Conservation (phyloP, 2,329 filamentous ascomycete species). For the Rachicladosporium sp. region DNA sequence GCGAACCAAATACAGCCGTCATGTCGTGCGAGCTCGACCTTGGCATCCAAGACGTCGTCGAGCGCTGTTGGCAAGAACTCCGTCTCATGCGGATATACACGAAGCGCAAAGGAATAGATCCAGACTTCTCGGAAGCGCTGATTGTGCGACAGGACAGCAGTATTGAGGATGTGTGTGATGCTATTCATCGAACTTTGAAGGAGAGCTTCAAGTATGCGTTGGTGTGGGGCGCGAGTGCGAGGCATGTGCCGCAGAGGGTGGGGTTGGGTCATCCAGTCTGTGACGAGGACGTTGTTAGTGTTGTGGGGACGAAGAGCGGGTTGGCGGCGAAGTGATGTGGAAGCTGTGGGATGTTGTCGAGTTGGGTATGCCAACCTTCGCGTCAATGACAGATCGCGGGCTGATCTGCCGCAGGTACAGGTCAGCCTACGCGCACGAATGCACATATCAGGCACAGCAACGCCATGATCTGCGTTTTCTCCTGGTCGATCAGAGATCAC, state of each 20-base stretch:
- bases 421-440: too few species aligned
- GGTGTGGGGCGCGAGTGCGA: slow-evolving; percentile 93
- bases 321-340: slow-evolving; percentile 14
- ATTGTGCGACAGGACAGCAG: slow-evolving; percentile 82
- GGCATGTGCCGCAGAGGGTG: slow-evolving; percentile 87
- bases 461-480: too few species aligned
- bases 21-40: slow-evolving; percentile 97
- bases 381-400: too few species aligned
- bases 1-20: slow-evolving; percentile 86
- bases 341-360: too few species aligned
- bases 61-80: slow-evolving; percentile 89
- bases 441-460: too few species aligned
- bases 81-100: slow-evolving; percentile 87
- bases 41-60: slow-evolving; percentile 84
- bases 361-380: too few species aligned
- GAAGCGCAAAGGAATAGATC: slow-evolving; percentile 84
- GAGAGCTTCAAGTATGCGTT: slow-evolving; percentile 98
- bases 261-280: slow-evolving; percentile 69
- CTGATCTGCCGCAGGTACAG: too few species aligned
- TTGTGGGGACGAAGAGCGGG: slow-evolving; percentile 37
- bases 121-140: slow-evolving; percentile 78
- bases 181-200: slow-evolving; percentile 85
- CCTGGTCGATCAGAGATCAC: too few species aligned
- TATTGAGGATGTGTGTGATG: slow-evolving; percentile 94
- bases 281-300: slow-evolving; percentile 57